A percentile compares a stretch with the other conserved stretches of the same genome.
Evolutionary conservation across 2,329 filamentous ascomycete genomes (phyloP).

Genomic region (Aspergillus fructus): DNA sequence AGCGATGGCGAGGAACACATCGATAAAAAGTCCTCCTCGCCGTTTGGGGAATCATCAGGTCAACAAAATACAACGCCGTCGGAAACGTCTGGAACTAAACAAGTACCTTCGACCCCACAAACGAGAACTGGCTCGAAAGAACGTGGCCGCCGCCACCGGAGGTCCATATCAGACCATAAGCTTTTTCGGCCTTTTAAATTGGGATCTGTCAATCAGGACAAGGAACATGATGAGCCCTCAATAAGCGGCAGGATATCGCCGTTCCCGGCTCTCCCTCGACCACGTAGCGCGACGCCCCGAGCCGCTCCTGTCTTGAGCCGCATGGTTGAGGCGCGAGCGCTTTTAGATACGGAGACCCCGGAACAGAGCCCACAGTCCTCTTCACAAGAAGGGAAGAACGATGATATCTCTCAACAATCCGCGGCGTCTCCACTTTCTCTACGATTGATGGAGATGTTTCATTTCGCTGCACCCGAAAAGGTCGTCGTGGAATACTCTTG

Average conservation of each 20-base stretch:
- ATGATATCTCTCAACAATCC: slow-evolving; percentile 49
- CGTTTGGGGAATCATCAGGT: slow-evolving; percentile 10
- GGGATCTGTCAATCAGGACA: slow-evolving; percentile 26
- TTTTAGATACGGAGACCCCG: slow-evolving; percentile 45
- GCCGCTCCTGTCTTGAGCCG: slow-evolving; percentile 72
- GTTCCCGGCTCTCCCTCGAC: slow-evolving; percentile 21
- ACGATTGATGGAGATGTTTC: slow-evolving; percentile 79
- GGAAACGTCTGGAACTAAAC: not conserved
- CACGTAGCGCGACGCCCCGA: slow-evolving; percentile 44
- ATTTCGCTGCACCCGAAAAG: slow-evolving; percentile 77
- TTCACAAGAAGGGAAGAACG: slow-evolving; percentile 39
- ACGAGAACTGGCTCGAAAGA: slow-evolving; percentile 23
- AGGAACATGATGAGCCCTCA: slow-evolving; percentile 23
- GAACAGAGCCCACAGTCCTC: slow-evolving; percentile 20
- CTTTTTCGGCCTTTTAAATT: slow-evolving; percentile 62
- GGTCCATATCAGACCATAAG: slow-evolving; percentile 64
- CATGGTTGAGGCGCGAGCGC: slow-evolving; percentile 71
- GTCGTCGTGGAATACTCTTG: slow-evolving; percentile 91
- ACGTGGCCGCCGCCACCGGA: slow-evolving; percentile 52
- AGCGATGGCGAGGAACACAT: slow-evolving; percentile 72
- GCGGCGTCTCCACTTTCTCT: slow-evolving; percentile 62
- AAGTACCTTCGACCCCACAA: slow-evolving; percentile 2
- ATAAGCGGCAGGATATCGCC: slow-evolving; percentile 17
- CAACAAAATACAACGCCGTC: slow-evolving; percentile 2
- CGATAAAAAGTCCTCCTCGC: slow-evolving; percentile 26